Evolutionary conservation across 2,329 filamentous ascomycete species (phyloP), one percentile per base, ranked within the genome.

Genomic region (Fusarium acutatum): DNA sequence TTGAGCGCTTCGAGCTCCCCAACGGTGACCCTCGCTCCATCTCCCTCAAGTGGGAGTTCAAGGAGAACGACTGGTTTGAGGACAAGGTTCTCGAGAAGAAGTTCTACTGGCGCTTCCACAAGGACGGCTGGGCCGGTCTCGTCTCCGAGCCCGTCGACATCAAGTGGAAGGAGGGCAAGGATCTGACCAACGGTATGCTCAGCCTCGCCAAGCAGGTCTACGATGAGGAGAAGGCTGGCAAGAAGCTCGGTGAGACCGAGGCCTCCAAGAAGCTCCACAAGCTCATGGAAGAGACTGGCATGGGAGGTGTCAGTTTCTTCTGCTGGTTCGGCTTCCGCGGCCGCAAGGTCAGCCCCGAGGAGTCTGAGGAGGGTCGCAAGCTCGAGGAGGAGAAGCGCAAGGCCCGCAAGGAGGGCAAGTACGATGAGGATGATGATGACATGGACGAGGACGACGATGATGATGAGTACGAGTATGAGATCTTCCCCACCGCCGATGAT

Each of bases 121-220:
- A 87, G 80, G 88, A 92, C 79, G 88, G 89, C 78, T 95, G 90
- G 90, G 86, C 88, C 40, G 94, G 94, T 40, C 88, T 97, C 38
- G 94, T 98, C 64, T 95, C 92, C 30, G 94, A 97, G 85, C 96
- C 96, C 11, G 94, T 98, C 74, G 88, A 91, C 76, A 96, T 98
- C 83, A 87, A 91, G 80, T 97, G 94, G 95, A 96, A 95, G 89
- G 60, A 75, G 62, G 88, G 90, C 79, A 93, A 93, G 86, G 96
- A 98, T 82, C 85, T 95, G 78, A 98, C 94, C 41, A 87, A 90
- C 62, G 95, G 96, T 53, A 85, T 98, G 79, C 90, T 96, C 40
- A 90, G 91, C 81, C 89, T 93, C 41, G 93, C 92, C 62, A 87
- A 89, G 78, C 88, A 91, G 79, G 87, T 95, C 57, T 93, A 87